These are phyloP conservation scores for Salix udensis DNA, from an alignment of 345 rosid genomes.

Conservation along the genomic window DNA sequence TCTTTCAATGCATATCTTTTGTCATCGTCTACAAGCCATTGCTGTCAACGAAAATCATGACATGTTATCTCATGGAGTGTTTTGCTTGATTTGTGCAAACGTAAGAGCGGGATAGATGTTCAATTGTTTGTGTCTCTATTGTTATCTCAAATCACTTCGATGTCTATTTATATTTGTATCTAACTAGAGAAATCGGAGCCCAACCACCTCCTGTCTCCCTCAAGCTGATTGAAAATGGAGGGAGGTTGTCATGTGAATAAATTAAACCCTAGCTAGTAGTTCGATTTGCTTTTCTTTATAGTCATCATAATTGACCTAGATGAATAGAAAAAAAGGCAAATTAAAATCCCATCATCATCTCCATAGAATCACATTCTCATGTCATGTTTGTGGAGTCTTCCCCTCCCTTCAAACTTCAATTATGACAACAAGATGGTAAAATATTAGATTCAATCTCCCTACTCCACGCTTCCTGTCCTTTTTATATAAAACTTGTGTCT, in stretches of 20 bases:
- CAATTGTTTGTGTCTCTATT: too few species aligned
- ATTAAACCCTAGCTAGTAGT: background rate
- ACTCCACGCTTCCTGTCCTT: conserved; percentile 20
- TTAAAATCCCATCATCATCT: background rate
- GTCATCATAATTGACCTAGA: conserved; percentile 17
- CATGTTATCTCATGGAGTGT: background rate
- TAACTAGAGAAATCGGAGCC: background rate
- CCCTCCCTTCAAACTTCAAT: background rate
- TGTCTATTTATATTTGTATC: background rate
- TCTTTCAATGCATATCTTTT: background rate
- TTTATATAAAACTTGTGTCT: background rate
- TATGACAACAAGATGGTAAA: conserved; percentile 4
- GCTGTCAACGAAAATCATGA: background rate
- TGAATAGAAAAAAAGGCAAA: background rate
- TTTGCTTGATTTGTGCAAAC: too few species aligned
- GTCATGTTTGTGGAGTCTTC: conserved; percentile 19
- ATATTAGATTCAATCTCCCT: conserved; percentile 10
- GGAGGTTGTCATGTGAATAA: conserved; percentile 8
- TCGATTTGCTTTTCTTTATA: background rate
- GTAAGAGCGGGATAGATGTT: too few species aligned
- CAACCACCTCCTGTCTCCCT: conserved; percentile 13
- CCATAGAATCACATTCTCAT: conserved; percentile 7
- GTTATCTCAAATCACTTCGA: too few species aligned
- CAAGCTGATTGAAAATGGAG: conserved; percentile 2
- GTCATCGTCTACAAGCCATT: background rate